These are phyloP conservation scores for Morella rubra DNA, from an alignment of 306 rosid species.

Conservation along the genomic window DNA sequence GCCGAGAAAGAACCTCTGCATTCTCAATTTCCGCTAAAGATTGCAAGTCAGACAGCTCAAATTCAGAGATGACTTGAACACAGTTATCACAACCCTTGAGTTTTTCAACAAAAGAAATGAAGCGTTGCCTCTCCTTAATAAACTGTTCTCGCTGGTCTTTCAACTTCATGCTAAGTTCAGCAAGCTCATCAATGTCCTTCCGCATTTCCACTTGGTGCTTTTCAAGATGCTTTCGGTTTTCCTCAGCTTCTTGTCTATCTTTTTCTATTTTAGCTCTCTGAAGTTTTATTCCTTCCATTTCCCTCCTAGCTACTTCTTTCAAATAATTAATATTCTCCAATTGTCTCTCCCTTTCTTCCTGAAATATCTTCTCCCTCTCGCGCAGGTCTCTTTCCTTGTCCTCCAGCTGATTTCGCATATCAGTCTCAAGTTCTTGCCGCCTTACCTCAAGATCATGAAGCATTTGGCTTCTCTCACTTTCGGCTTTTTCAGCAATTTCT, in stretches of 20 bases:
- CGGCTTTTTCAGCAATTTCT: conserved; percentile 63
- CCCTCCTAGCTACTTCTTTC: conserved; percentile 80
- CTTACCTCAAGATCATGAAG: conserved; percentile 69
- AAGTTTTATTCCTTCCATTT: conserved; percentile 81
- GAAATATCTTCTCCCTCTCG: conserved; percentile 62
- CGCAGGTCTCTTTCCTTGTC: conserved; percentile 68
- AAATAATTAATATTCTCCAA: conserved; percentile 64
- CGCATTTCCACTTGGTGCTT: conserved; percentile 78
- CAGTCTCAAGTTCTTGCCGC: conserved; percentile 73
- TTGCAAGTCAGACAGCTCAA: conserved; percentile 68
- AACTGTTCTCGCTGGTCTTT: conserved; percentile 73
- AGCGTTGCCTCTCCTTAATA: conserved; percentile 67
- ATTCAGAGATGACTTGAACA: conserved; percentile 68
- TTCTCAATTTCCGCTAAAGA: conserved; percentile 60
- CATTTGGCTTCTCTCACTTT: conserved; percentile 72
- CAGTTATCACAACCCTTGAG: conserved; percentile 68
- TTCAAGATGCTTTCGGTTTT: conserved; percentile 66
- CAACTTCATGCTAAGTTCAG: conserved; percentile 68
- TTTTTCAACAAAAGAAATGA: conserved; percentile 67
- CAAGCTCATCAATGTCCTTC: conserved; percentile 78
- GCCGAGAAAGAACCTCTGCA: conserved; percentile 56
- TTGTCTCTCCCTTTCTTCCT: conserved; percentile 76
- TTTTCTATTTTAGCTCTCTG: conserved; percentile 70
- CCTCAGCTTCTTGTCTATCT: conserved; percentile 71
- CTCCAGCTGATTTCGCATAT: conserved; percentile 76